Evolutionary conservation across 2,329 filamentous ascomycete genomes (phyloP).

Genomic region (Phyllosticta paracitricarpa): DNA sequence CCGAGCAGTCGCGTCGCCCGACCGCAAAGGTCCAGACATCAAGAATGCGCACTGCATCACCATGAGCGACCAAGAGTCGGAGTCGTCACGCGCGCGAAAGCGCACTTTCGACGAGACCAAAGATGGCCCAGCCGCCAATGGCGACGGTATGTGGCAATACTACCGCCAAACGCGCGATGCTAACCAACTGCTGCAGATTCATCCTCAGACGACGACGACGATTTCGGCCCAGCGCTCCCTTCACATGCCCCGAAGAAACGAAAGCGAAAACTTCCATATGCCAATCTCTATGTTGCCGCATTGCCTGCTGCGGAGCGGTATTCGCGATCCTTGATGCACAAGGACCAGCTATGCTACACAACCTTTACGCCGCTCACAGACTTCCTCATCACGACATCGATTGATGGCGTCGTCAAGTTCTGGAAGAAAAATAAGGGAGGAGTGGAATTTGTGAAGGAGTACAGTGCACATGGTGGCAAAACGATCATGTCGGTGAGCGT

Average conservation of each 20-base stretch:
- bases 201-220: conserved; percentile 67
- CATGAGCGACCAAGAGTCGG: conserved; percentile 2
- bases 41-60: background rate
- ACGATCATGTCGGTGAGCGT: conserved; percentile 67
- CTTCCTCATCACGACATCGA: conserved; percentile 87
- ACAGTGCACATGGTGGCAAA: conserved; percentile 78
- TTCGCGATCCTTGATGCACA: conserved; percentile 96
- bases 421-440: conserved; percentile 92
- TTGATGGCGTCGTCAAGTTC: conserved; percentile 96
- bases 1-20: background rate
- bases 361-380: conserved; percentile 86
- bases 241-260: conserved; percentile 78
- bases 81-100: conserved; percentile 2
- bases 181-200: conserved; percentile 32
- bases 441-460: conserved; percentile 98
- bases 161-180: background rate
- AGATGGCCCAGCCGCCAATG: background rate
- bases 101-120: conserved; percentile 3
- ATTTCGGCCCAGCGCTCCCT: conserved; percentile 86
- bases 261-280: conserved; percentile 78
- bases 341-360: conserved; percentile 81
- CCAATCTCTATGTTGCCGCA: conserved; percentile 88
- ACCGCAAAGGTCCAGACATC: background rate
- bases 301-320: conserved; percentile 74
- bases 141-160: background rate